Evolutionary conservation across 345 rosid species (phyloP).

Genomic region (Sonneratia caseolaris): DNA sequence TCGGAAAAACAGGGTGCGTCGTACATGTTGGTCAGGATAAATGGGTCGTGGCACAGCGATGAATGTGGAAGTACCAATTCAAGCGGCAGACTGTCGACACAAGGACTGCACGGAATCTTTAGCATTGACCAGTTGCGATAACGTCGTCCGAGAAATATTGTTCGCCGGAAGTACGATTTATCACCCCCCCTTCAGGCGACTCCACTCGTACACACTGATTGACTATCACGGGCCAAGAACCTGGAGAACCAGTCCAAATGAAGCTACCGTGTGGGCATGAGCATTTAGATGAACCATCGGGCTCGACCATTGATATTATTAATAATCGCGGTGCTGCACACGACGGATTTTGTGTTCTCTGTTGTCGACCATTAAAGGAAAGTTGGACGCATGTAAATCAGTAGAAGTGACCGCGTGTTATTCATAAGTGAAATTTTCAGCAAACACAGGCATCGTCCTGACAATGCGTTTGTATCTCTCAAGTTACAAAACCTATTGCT

Average conservation of each 20-base stretch:
- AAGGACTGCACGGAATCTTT: background rate
- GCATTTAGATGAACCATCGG: background rate
- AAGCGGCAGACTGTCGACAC: background rate
- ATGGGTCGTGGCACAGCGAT: background rate
- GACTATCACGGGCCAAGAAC: background rate
- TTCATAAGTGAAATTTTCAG: background rate
- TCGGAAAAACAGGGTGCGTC: no score
- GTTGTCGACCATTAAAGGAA: background rate
- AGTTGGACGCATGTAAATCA: background rate
- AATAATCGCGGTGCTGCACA: background rate
- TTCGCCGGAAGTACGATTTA: no score
- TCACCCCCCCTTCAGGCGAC: no score
- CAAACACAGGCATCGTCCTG: background rate
- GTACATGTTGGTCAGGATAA: background rate
- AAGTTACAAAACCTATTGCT: slow-evolving; percentile 4
- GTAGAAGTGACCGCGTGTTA: background rate
- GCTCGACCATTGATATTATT: background rate
- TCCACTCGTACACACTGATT: background rate
- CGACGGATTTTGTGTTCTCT: background rate
- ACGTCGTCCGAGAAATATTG: no score
- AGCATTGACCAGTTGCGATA: background rate
- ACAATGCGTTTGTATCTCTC: background rate
- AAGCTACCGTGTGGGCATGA: background rate
- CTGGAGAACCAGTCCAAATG: background rate
- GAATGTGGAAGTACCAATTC: background rate